phyloP scores from a whole-genome alignment of 2,329 filamentous ascomycete genomes.

The Claviceps paspali region DNA sequence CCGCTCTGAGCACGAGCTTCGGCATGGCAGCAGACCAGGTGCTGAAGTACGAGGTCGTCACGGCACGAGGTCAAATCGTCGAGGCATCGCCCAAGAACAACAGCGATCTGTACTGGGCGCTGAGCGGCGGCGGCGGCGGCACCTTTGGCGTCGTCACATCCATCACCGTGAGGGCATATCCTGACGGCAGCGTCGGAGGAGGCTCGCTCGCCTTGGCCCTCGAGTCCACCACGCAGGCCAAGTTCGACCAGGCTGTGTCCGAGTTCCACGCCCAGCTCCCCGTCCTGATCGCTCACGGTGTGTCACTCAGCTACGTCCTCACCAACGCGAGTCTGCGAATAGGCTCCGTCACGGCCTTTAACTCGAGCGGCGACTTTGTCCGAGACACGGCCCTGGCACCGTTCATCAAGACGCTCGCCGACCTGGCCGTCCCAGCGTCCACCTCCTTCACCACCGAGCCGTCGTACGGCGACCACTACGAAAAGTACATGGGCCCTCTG shows the following conservation, averaged over 20 bases:
- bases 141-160: too few species aligned
- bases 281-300: neutral
- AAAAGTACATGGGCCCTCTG: neutral
- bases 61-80: neutral
- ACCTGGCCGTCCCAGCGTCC: neutral
- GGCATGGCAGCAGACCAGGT: too few species aligned
- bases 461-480: too few species aligned
- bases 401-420: neutral
- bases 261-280: too few species aligned
- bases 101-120: too few species aligned
- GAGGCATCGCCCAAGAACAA: too few species aligned
- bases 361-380: neutral
- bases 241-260: neutral
- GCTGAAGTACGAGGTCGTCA: neutral
- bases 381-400: neutral
- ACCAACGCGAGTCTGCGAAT: too few species aligned
- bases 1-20: too few species aligned
- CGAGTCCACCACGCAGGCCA: neutral
- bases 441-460: neutral
- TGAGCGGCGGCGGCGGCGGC: too few species aligned
- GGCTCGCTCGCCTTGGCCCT: neutral
- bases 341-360: neutral
- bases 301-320: neutral
- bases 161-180: too few species aligned
- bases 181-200: neutral